phyloP scores from a whole-genome alignment of 2,329 filamentous ascomycete genomes.

The Fusarium brachygibbosum region DNA sequence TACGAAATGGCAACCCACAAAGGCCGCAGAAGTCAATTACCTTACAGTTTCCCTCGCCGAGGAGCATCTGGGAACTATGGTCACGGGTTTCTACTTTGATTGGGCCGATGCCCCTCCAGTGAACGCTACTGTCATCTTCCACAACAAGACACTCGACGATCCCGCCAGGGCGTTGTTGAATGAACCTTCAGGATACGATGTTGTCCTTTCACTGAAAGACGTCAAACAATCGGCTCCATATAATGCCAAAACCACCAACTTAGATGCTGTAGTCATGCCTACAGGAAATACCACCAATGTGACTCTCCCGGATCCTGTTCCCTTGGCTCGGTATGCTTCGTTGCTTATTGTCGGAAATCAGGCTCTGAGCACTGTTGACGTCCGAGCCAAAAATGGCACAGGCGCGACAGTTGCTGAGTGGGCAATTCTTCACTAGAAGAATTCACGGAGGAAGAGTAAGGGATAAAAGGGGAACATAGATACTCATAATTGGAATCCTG shows the following conservation, averaged over 20 bases:
- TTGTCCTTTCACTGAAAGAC: not conserved
- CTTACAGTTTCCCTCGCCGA: not conserved
- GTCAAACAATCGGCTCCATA: not conserved
- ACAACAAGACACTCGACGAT: not conserved
- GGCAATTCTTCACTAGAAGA: not conserved
- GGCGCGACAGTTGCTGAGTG: slow-evolving; percentile 9
- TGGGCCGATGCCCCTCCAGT: not conserved
- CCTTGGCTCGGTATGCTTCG: not conserved
- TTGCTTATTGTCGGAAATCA: not conserved
- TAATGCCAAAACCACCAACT: not conserved
- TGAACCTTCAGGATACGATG: rapidly evolving
- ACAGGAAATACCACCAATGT: not conserved
- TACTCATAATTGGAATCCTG: too few species aligned
- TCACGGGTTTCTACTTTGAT: slow-evolving; percentile 1
- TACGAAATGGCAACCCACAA: slow-evolving; percentile 9
- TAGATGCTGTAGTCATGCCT: not conserved
- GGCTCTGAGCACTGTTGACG: not conserved
- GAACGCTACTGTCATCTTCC: not conserved
- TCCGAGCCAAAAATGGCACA: not conserved
- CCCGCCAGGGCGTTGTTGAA: rapidly evolving
- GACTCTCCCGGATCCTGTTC: not conserved
- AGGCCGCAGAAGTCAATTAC: not conserved
- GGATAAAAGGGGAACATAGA: too few species aligned
- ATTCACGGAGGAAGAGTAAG: too few species aligned
- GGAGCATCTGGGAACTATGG: not conserved